These are phyloP conservation scores for Flaveria bidentis DNA, from an alignment of 129 eudicot species.

Conservation along the genomic window DNA sequence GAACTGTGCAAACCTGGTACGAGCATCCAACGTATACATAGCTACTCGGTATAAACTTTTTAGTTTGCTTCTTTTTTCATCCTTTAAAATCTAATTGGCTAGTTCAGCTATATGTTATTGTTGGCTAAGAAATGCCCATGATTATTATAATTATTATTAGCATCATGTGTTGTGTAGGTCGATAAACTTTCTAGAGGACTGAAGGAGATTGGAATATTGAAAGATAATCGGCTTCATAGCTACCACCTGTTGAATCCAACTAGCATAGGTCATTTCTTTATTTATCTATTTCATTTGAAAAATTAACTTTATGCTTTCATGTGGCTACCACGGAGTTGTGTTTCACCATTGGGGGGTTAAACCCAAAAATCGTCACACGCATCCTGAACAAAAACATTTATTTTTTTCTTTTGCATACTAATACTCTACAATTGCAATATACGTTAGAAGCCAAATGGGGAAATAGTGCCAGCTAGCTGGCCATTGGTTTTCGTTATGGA, in stretches of 20 bases:
- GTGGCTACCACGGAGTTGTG: neutral
- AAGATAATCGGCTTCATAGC: constrained; percentile 44
- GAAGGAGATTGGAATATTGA: constrained; percentile 70
- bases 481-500: no score
- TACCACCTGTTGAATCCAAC: constrained; percentile 87
- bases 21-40: constrained; percentile 74
- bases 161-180: constrained; percentile 42
- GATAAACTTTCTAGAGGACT: constrained; percentile 68
- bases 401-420: neutral
- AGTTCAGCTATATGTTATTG: neutral
- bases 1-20: constrained; percentile 83
- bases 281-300: neutral
- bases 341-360: neutral
- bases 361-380: neutral
- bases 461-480: no score
- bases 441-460: no score
- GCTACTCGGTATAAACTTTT: constrained; percentile 62
- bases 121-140: constrained; percentile 9
- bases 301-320: neutral
- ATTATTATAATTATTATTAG: neutral
- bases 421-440: neutral
- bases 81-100: neutral
- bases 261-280: constrained; percentile 57
- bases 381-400: neutral
- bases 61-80: constrained; percentile 3